phyloP scores from a whole-genome alignment of 306 rosid species.

The Vigna unguiculata region DNA sequence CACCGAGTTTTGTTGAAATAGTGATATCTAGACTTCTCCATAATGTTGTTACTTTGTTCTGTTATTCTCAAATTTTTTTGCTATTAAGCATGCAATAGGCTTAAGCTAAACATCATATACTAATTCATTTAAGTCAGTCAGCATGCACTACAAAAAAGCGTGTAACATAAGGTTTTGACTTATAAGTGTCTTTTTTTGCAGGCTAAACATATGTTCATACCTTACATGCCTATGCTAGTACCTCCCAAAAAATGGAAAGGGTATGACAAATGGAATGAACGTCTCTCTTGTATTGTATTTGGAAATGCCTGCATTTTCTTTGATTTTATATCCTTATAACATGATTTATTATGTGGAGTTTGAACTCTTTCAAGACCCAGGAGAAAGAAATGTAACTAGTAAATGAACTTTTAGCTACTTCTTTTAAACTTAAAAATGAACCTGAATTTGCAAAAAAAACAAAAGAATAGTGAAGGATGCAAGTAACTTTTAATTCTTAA shows the following conservation, averaged over 20 bases:
- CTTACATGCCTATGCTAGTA: constrained; percentile 87
- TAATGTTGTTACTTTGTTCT: background rate
- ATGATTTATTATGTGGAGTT: constrained; percentile 31
- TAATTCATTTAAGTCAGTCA: background rate
- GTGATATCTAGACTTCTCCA: background rate
- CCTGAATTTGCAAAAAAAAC: constrained; percentile 10
- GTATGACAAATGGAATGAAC: constrained; percentile 52
- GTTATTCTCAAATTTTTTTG: constrained; percentile 22
- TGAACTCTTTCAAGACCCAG: background rate
- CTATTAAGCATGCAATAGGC: constrained; percentile 31
- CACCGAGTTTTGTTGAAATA: constrained; percentile 12
- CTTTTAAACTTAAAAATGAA: background rate
- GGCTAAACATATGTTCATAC: constrained; percentile 84
- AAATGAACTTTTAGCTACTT: constrained; percentile 2
- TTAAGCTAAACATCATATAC: constrained; percentile 4
- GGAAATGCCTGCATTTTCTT: constrained; percentile 28
- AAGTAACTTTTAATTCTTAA: constrained; percentile 7
- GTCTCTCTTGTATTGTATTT: constrained; percentile 37
- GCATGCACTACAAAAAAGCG: background rate
- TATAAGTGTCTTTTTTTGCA: constrained; percentile 49
- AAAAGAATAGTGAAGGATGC: background rate
- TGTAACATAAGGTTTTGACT: constrained; percentile 26
- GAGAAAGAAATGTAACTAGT: background rate
- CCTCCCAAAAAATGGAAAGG: constrained; percentile 94
- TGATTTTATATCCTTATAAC: constrained; percentile 15